These are phyloP conservation scores for Penicillium cinerascens DNA, from an alignment of 495 filamentous ascomycete species.

Conservation along the genomic window DNA sequence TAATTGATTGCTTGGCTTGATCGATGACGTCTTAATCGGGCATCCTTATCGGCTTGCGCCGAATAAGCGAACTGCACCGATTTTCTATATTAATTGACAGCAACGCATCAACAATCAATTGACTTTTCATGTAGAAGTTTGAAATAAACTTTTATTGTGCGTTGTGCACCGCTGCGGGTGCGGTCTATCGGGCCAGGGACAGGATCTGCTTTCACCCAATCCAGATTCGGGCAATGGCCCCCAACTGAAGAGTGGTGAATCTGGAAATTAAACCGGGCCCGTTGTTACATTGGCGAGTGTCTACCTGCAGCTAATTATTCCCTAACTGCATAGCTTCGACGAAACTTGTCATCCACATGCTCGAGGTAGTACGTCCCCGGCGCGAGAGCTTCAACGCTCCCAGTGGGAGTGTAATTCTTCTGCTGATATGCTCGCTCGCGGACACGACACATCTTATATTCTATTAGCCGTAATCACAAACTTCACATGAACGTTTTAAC, in stretches of 20 bases:
- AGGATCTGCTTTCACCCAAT: neutral
- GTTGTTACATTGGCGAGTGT: neutral
- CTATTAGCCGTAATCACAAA: neutral
- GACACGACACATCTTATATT: slow-evolving; percentile 73
- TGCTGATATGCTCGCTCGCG: slow-evolving; percentile 80
- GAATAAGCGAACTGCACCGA: neutral
- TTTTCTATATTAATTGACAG: neutral
- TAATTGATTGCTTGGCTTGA: slow-evolving; percentile 13
- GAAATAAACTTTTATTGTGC: neutral
- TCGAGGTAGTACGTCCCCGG: slow-evolving; percentile 75
- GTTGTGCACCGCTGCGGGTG: too few species aligned
- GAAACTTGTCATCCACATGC: slow-evolving; percentile 78
- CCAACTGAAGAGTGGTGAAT: neutral
- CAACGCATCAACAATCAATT: neutral
- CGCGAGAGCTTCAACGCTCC: slow-evolving; percentile 59
- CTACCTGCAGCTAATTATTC: slow-evolving; percentile 41
- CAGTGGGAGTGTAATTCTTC: slow-evolving; percentile 68
- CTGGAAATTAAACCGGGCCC: neutral
- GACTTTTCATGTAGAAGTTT: too few species aligned
- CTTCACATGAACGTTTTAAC: neutral
- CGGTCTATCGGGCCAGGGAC: too few species aligned
- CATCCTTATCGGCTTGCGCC: neutral
- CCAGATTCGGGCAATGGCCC: neutral
- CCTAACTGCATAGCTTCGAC: slow-evolving; percentile 69
- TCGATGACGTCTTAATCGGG: slow-evolving; percentile 11